Evolutionary conservation across 2,329 filamentous ascomycete species (phyloP).

Genomic region (Clonostachys byssicola): DNA sequence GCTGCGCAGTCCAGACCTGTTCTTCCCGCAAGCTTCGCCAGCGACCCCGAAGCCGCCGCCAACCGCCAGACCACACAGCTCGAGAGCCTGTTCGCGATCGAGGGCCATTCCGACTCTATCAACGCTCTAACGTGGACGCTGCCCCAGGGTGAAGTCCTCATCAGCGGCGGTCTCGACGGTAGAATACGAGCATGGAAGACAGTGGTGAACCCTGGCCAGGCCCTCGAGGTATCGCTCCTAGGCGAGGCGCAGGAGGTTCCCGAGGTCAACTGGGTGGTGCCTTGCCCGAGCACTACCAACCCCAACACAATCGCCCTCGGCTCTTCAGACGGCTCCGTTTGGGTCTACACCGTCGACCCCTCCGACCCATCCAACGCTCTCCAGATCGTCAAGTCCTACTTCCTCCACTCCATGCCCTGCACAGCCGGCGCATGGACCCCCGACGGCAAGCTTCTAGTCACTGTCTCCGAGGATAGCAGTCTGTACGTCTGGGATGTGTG

Average conservation of each 20-base stretch:
- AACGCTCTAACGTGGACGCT: slow-evolving; percentile 82
- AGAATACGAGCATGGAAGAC: slow-evolving; percentile 68
- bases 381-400: slow-evolving; percentile 85
- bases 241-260: slow-evolving; percentile 85
- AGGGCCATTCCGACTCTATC: slow-evolving; percentile 90
- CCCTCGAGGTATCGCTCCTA: slow-evolving; percentile 55
- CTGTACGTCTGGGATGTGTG: slow-evolving; percentile 94
- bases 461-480: slow-evolving; percentile 82
- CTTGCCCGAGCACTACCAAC: slow-evolving; percentile 68
- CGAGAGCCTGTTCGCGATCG: slow-evolving; percentile 65
- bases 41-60: slow-evolving; percentile 54
- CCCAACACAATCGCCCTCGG: slow-evolving; percentile 84
- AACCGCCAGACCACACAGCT: slow-evolving; percentile 49
- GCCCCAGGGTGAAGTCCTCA: slow-evolving; percentile 75
- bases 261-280: slow-evolving; percentile 85
- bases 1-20: slow-evolving; percentile 61
- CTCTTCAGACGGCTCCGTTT: slow-evolving; percentile 86
- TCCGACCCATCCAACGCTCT: slow-evolving; percentile 57
- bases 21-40: slow-evolving; percentile 72
- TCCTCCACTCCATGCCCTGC: slow-evolving; percentile 80
- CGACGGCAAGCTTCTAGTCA: slow-evolving; percentile 81
- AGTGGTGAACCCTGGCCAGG: slow-evolving; percentile 37
- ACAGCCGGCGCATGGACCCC: slow-evolving; percentile 90
- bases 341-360: slow-evolving; percentile 86
- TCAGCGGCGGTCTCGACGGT: slow-evolving; percentile 88